Percentiles rank a stretch among this genome's conserved stretches.
phyloP scores from a whole-genome alignment of 2,329 filamentous ascomycete genomes.

The Colletotrichum sp. region DNA sequence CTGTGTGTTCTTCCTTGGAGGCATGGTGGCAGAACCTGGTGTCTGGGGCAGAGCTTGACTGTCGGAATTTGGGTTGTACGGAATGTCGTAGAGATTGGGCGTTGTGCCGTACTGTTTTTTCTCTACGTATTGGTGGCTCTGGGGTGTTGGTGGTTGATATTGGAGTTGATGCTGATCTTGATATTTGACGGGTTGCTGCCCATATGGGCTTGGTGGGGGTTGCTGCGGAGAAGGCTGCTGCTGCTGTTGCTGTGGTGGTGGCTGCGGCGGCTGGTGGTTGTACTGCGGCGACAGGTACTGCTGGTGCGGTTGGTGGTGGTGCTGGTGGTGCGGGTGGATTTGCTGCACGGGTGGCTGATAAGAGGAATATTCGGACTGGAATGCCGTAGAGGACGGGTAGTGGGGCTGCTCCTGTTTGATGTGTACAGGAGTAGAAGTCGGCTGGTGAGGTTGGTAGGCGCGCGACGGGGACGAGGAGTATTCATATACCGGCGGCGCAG shows the following conservation, averaged over 20 bases:
- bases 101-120: not conserved
- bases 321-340: slow-evolving; percentile 35
- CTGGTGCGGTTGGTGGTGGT: slow-evolving; percentile 26
- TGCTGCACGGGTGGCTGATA: slow-evolving; percentile 21
- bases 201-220: slow-evolving; percentile 16
- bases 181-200: slow-evolving; percentile 7
- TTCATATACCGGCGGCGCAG: slow-evolving; percentile 21
- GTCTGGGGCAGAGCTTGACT: slow-evolving; percentile 21
- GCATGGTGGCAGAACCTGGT: slow-evolving; percentile 34
- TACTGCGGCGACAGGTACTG: slow-evolving; percentile 25
- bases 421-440: slow-evolving; percentile 20
- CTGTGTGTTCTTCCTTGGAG: slow-evolving; percentile 42
- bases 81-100: slow-evolving; percentile 15
- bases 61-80: not conserved
- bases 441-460: slow-evolving; percentile 19
- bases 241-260: slow-evolving; percentile 13
- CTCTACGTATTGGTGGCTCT: slow-evolving; percentile 13
- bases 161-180: slow-evolving; percentile 13
- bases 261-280: slow-evolving; percentile 23
- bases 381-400: slow-evolving; percentile 22
- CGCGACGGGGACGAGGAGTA: slow-evolving; percentile 17
- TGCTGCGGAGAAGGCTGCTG: slow-evolving; percentile 24
- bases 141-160: slow-evolving; percentile 8
- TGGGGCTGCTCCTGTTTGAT: slow-evolving; percentile 22
- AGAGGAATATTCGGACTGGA: slow-evolving; percentile 14